These are phyloP conservation scores for Platanthera guangdongensis DNA, from an alignment of 106 monocot species.

Conservation along the genomic window DNA sequence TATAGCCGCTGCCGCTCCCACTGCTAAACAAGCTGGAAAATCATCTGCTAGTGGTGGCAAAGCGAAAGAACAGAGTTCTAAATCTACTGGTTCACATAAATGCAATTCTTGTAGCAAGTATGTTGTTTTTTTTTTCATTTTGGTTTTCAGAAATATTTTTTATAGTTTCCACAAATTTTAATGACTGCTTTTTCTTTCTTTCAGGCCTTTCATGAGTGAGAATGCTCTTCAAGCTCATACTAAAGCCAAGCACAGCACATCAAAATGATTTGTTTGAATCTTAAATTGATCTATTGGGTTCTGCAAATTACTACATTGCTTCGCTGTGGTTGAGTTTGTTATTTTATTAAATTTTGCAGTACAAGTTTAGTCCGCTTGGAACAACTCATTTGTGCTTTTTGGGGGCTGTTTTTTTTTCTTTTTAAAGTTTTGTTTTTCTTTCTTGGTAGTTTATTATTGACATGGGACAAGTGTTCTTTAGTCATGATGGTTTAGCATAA, in stretches of 20 bases:
- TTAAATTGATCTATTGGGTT: not conserved
- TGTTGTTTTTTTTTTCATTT: not conserved
- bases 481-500: no score
- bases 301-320: not conserved
- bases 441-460: no score
- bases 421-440: no score
- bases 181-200: not conserved
- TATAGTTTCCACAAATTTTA: not conserved
- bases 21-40: constrained; percentile 39
- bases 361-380: no score
- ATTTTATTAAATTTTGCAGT: no score
- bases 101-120: constrained; percentile 58
- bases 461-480: no score
- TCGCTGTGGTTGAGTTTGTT: not conserved
- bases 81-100: constrained; percentile 37
- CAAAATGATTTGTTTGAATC: constrained; percentile 13
- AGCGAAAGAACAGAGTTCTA: constrained; percentile 45
- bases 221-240: constrained; percentile 44
- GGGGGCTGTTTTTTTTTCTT: no score
- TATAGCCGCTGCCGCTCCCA: constrained; percentile 36
- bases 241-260: constrained; percentile 39
- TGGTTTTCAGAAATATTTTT: not conserved
- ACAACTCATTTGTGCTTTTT: no score
- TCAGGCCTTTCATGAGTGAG: constrained; percentile 49
- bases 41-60: constrained; percentile 38